Percentiles rank a stretch among this genome's conserved stretches.
Conservation (phyloP, 2,329 filamentous ascomycete genomes). For the Aureobasidium musti region DNA sequence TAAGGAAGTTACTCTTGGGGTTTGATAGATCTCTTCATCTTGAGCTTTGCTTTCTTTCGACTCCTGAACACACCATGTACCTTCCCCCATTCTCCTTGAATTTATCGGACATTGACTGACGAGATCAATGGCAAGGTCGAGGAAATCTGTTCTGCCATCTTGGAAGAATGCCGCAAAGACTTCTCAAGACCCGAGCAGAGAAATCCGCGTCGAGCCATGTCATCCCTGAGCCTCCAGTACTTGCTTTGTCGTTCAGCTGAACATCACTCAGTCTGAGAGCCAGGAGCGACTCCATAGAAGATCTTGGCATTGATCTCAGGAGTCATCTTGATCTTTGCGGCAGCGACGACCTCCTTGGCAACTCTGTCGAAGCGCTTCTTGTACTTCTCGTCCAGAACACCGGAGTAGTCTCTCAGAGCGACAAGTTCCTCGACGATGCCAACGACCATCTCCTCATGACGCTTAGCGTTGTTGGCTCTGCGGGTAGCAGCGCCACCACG, state of each 20-base stretch:
- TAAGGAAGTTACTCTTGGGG: not conserved
- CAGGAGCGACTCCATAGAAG: not conserved
- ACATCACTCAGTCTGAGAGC: not conserved
- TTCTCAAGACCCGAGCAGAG: no score
- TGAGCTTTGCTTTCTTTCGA: not conserved
- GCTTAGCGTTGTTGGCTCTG: slow-evolving; percentile 11
- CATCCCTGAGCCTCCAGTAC: not conserved
- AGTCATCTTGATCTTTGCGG: not conserved
- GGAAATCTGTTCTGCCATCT: not conserved
- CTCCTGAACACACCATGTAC: not conserved
- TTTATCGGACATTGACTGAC: not conserved
- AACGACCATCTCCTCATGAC: not conserved
- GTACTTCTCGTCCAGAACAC: not conserved
- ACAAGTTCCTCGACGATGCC: not conserved
- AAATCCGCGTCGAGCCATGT: no score
- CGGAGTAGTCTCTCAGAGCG: not conserved
- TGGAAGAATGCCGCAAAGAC: not conserved
- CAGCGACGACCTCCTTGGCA: not conserved
- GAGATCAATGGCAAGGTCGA: no score
- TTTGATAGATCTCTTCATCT: no score
- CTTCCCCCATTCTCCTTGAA: not conserved
- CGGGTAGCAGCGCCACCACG: not conserved
- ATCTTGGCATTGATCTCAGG: not conserved
- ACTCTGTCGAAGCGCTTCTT: not conserved
- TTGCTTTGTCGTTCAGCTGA: no score